phyloP scores from a whole-genome alignment of 108 stramenopile species.

The Skeletonema grethae region DNA sequence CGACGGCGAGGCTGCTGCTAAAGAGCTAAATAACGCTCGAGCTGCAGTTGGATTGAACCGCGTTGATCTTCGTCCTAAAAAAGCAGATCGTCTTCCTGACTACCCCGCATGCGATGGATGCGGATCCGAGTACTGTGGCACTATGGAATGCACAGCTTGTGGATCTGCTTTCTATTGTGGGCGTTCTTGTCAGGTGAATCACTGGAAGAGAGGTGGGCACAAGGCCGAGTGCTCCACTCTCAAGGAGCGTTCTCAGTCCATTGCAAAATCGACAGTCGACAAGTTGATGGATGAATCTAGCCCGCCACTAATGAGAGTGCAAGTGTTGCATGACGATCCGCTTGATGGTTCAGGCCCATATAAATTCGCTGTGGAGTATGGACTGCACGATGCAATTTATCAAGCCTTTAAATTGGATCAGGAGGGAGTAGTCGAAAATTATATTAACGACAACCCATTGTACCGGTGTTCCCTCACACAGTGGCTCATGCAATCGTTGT shows the following conservation, averaged over 20 bases:
- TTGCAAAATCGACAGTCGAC: neutral
- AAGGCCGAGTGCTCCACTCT: neutral
- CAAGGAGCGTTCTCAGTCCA: neutral
- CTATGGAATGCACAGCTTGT: conserved; percentile 1
- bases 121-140: neutral
- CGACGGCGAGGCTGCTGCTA: neutral
- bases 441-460: neutral
- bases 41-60: neutral
- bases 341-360: neutral
- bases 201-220: neutral
- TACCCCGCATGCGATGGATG: conserved; percentile 2
- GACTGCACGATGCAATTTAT: neutral
- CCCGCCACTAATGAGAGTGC: neutral
- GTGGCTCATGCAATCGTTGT: neutral
- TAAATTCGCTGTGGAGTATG: neutral
- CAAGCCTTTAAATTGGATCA: neutral
- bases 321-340: neutral
- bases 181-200: neutral
- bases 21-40: neutral
- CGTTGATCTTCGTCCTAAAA: neutral
- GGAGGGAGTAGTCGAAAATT: neutral
- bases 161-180: conserved; percentile 4
- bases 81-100: conserved; percentile 3
- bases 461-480: neutral
- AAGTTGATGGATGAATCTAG: neutral